A percentile compares a stretch with the other conserved stretches of the same genome.
These are phyloP conservation scores for Alternaria brassicae DNA, from an alignment of 2,329 filamentous ascomycete genomes.

Conservation along the genomic window DNA sequence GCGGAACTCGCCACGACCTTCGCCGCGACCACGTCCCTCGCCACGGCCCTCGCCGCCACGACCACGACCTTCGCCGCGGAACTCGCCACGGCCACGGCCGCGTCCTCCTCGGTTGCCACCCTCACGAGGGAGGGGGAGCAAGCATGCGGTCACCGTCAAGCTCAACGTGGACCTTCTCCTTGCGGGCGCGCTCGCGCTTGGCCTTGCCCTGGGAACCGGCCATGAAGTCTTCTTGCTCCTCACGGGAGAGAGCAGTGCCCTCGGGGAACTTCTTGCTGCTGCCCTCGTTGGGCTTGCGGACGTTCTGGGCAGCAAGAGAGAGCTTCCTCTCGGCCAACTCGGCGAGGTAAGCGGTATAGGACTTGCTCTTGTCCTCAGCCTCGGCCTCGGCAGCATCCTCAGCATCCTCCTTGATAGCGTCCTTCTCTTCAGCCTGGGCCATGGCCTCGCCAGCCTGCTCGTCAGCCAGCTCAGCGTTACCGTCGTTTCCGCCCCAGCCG, in stretches of 20 bases:
- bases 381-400: constrained; percentile 58
- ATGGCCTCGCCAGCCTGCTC: constrained; percentile 92
- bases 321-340: constrained; percentile 79
- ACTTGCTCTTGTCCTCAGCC: constrained; percentile 86
- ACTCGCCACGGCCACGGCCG: constrained; percentile 57
- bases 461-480: constrained; percentile 84
- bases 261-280: constrained; percentile 92
- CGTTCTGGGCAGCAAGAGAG: constrained; percentile 70
- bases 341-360: constrained; percentile 86
- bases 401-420: constrained; percentile 51
- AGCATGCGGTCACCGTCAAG: constrained; percentile 74
- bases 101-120: constrained; percentile 60
- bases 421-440: constrained; percentile 83
- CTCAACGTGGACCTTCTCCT: constrained; percentile 88
- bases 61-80: constrained; percentile 62
- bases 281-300: constrained; percentile 93
- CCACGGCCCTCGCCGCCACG: constrained; percentile 57
- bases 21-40: constrained; percentile 55
- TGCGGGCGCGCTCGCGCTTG: constrained; percentile 83
- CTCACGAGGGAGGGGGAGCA: constrained; percentile 62
- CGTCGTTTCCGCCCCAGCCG: constrained; percentile 86
- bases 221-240: constrained; percentile 76
- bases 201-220: constrained; percentile 76
- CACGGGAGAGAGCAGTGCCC: constrained; percentile 71
- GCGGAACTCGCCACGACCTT: constrained; percentile 56